Percentiles rank a stretch among this genome's conserved stretches.
Conservation (phyloP, 192 early-diverging fungal genomes). For the Gryganskiella cystojenkinii region DNA sequence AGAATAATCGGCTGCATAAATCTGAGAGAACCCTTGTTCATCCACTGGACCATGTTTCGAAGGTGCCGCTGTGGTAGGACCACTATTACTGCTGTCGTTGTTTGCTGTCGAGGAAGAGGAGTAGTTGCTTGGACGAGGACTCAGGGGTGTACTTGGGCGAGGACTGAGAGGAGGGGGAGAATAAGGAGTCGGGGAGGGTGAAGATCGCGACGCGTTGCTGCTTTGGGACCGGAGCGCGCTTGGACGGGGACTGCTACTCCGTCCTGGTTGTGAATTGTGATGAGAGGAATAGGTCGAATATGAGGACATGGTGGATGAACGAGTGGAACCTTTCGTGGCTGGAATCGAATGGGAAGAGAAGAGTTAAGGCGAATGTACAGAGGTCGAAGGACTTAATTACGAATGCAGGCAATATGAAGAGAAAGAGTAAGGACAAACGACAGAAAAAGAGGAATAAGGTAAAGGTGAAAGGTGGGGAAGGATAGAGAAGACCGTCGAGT, state of each 20-base stretch:
- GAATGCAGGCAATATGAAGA: neutral
- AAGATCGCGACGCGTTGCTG: neutral
- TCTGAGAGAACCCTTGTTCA: neutral
- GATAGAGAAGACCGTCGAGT: neutral
- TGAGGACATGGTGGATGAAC: slow-evolving; percentile 24
- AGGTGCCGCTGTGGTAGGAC: neutral
- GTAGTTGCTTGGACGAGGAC: neutral
- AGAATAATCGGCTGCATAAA: neutral
- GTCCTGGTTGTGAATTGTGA: neutral
- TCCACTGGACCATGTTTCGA: no score
- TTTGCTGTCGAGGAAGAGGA: neutral
- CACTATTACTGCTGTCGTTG: neutral
- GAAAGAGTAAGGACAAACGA: neutral
- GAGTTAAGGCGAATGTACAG: no score
- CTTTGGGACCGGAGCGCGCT: neutral
- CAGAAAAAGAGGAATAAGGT: neutral
- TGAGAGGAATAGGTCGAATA: slow-evolving; percentile 32
- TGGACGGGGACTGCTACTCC: neutral
- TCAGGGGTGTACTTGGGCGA: no score
- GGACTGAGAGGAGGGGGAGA: no score
- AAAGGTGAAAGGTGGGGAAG: neutral
- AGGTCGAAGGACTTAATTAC: no score
- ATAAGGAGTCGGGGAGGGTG: neutral
- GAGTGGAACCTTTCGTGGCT: neutral
- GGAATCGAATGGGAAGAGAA: neutral